Conservation (phyloP, 169 alveolate species). For the Fabrea salina region DNA sequence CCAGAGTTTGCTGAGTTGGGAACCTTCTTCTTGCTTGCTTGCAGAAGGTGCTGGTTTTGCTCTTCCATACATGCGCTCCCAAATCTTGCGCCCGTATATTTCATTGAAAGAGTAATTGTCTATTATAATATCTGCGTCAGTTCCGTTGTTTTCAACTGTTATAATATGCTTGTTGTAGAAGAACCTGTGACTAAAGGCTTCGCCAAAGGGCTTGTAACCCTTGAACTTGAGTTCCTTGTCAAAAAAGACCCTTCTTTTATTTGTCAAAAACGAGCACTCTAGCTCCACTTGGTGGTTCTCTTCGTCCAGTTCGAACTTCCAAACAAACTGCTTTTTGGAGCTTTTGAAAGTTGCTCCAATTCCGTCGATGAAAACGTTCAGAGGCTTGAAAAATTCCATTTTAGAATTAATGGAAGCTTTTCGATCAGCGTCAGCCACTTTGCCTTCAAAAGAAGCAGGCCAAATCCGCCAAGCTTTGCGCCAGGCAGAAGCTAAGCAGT, state of each 20-base stretch:
- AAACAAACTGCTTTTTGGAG: background rate
- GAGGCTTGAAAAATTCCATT: constrained; percentile 17
- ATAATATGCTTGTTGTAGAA: background rate
- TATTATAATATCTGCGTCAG: constrained; percentile 1
- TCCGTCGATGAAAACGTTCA: background rate
- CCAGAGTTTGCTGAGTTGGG: no score
- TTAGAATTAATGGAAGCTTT: constrained; percentile 18
- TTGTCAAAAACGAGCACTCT: constrained; percentile 22
- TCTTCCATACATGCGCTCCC: no score
- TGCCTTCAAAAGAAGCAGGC: constrained; percentile 8
- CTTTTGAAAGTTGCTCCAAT: constrained; percentile 10
- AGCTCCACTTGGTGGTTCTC: constrained; percentile 6
- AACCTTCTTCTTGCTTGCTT: no score
- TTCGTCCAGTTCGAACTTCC: background rate
- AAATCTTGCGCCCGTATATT: background rate
- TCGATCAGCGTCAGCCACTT: background rate
- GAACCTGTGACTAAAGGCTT: background rate
- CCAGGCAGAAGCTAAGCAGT: constrained; percentile 41
- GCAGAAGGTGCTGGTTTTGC: no score
- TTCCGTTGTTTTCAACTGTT: background rate
- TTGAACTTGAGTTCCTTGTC: background rate
- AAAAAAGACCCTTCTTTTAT: constrained; percentile 13
- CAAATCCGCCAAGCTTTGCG: background rate
- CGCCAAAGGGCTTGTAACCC: background rate
- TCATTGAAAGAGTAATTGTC: constrained; percentile 1